Evolutionary conservation across 805 yeast species (phyloP), one percentile per base, ranked within the genome.

Genomic region (Wickerhamomyces bisporus): DNA sequence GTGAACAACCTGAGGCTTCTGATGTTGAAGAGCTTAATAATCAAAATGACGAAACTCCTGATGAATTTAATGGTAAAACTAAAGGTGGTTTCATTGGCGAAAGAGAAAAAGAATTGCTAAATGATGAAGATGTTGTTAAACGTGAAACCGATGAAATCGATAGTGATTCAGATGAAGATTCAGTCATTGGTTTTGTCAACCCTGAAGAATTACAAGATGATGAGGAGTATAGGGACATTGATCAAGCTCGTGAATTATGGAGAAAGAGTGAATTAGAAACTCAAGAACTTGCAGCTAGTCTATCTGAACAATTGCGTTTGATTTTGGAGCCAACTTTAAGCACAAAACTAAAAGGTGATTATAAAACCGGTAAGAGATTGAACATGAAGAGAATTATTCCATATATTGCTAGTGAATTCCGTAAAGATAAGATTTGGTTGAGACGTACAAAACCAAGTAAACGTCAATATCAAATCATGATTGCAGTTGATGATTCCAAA

Each of bases 321-420:
- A 93, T 93, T 55, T 67, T 93, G 47, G 98, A 89, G 58, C 99
- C 99, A 5, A 93, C 98, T 0, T 67, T 86, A 43, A 94, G 97
- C n/a, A 91, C 98, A 3, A 93, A 93, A 59, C 68, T 93, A 41
- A 79, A 76, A 45, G 99, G 99, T 56, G 98, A 93, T 59, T 93
- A 87, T 65, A 88, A 89, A 62, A 89, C 97, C 2, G 99, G 99
- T 60, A 93, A 93, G 61, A 73, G 98, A 49, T 74, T 93, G 53
- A 93, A 93, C 62, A 89, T 93, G 98, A 93, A 91, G 70, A 74
- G 97, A 49, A 93, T 93, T 53, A 93, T 93, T 54, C 95, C 98
- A 6, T 93, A 91, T 61, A 93, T 93, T 68, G 99, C 99, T 1
- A 86, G 96, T 27, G 95, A 88, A 54, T 93, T 87, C 76, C 80